Percentiles rank a stretch among this genome's conserved stretches.
phyloP scores from a whole-genome alignment of 2,329 filamentous ascomycete genomes.

The Cylindrodendrum hubeiense region DNA sequence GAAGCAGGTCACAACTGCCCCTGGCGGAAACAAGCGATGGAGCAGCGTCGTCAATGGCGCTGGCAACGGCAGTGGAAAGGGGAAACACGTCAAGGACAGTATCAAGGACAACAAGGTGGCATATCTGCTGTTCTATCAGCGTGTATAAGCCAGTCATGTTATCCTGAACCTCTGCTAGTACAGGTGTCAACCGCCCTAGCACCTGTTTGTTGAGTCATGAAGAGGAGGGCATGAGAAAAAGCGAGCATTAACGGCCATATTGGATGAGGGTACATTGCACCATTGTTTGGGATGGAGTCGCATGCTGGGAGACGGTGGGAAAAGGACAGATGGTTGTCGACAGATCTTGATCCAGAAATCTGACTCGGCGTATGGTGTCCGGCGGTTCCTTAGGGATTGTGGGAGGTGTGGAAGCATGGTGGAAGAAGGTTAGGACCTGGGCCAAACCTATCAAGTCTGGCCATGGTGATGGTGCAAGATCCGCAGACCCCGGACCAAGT shows the following conservation, averaged over 20 bases:
- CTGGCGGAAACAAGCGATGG: constrained; percentile 78
- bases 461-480: constrained; percentile 30
- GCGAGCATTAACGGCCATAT: constrained; percentile 42
- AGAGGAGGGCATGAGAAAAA: constrained; percentile 38
- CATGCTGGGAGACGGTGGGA: constrained; percentile 36
- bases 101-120: constrained; percentile 96
- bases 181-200: constrained; percentile 2
- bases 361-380: constrained; percentile 47
- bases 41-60: constrained; percentile 75
- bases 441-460: constrained; percentile 16
- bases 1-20: constrained; percentile 79
- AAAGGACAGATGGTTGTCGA: constrained; percentile 35
- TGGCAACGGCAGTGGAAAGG: constrained; percentile 66
- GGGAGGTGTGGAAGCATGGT: no score
- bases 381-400: constrained; percentile 32
- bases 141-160: constrained; percentile 61
- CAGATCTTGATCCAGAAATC: constrained; percentile 36
- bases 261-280: constrained; percentile 42
- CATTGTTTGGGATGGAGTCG: constrained; percentile 41
- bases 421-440: no score
- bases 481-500: constrained; percentile 20
- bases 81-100: constrained; percentile 70
- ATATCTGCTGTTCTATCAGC: constrained; percentile 96
- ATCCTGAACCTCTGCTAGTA: background rate
- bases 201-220: constrained; percentile 23